Evolutionary conservation across 306 rosid species (phyloP).

Genomic region (Rosa rugosa): DNA sequence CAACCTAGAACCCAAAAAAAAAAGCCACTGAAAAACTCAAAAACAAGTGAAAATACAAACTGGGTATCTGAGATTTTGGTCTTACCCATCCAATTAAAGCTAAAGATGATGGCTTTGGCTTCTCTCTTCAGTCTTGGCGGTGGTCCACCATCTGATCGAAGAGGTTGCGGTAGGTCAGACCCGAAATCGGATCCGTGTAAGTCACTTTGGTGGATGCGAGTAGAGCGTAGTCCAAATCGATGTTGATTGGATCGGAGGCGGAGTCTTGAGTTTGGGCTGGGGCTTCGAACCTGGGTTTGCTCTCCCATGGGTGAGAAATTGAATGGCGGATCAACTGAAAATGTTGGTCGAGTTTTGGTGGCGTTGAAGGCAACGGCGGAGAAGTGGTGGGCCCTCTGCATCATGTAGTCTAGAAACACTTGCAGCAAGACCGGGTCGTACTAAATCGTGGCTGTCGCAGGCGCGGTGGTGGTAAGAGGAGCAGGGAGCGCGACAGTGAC

Average conservation of each 20-base stretch:
- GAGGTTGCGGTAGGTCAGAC: conserved; percentile 55
- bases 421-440: too few species aligned
- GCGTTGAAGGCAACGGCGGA: too few species aligned
- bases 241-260: conserved; percentile 41
- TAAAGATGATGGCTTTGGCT: conserved; percentile 12
- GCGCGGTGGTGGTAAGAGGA: too few species aligned
- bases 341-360: too few species aligned
- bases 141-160: conserved; percentile 84
- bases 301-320: too few species aligned
- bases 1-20: neutral
- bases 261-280: too few species aligned
- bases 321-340: too few species aligned
- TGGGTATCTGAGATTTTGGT: conserved; percentile 30
- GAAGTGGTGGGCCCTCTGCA: too few species aligned
- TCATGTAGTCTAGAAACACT: too few species aligned
- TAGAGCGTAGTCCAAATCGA: conserved; percentile 54
- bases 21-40: conserved; percentile 14
- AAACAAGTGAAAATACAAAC: conserved; percentile 29
- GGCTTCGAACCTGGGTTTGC: too few species aligned
- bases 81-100: conserved; percentile 46
- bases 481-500: too few species aligned
- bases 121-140: conserved; percentile 10
- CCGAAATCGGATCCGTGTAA: conserved; percentile 53
- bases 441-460: too few species aligned
- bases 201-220: conserved; percentile 46